phyloP scores from a whole-genome alignment of 2,329 filamentous ascomycete genomes.

The Colletotrichum falcatum region DNA sequence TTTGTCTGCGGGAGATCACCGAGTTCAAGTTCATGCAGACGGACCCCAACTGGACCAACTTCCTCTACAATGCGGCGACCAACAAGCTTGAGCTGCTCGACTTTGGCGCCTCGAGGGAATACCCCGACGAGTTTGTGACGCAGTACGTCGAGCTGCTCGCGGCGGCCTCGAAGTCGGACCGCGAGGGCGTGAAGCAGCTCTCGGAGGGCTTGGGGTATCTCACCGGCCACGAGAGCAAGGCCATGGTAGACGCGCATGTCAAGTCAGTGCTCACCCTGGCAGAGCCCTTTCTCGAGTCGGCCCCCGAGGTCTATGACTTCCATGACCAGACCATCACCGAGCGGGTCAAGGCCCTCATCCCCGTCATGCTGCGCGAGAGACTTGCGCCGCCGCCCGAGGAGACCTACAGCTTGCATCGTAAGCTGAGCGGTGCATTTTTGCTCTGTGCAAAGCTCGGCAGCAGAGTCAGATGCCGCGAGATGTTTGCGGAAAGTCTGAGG shows the following conservation, averaged over 20 bases:
- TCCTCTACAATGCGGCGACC: conserved; percentile 83
- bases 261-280: conserved; percentile 89
- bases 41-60: conserved; percentile 99
- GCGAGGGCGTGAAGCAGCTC: conserved; percentile 70
- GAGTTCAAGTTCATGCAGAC: conserved; percentile 99
- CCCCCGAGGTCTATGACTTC: conserved; percentile 92
- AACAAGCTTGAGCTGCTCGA: conserved; percentile 90
- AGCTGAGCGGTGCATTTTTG: conserved; percentile 94
- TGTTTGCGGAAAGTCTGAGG: conserved; percentile 75
- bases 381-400: conserved; percentile 94
- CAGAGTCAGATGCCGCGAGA: conserved; percentile 80
- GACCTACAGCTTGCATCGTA: conserved; percentile 95
- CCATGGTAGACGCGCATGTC: conserved; percentile 93
- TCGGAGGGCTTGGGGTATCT: conserved; percentile 88
- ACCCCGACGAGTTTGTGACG: conserved; percentile 80
- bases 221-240: conserved; percentile 85
- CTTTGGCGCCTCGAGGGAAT: conserved; percentile 93
- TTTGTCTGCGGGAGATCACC: conserved; percentile 92
- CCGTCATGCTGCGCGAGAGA: conserved; percentile 91
- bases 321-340: conserved; percentile 95
- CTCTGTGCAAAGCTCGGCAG: conserved; percentile 90
- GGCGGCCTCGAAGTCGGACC: conserved; percentile 81
- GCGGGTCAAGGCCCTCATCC: conserved; percentile 87
- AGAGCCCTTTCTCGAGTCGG: conserved; percentile 84
- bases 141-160: conserved; percentile 84